These are phyloP conservation scores for Basipetospora sp. DNA, from an alignment of 2,329 filamentous ascomycete genomes.

Conservation along the genomic window DNA sequence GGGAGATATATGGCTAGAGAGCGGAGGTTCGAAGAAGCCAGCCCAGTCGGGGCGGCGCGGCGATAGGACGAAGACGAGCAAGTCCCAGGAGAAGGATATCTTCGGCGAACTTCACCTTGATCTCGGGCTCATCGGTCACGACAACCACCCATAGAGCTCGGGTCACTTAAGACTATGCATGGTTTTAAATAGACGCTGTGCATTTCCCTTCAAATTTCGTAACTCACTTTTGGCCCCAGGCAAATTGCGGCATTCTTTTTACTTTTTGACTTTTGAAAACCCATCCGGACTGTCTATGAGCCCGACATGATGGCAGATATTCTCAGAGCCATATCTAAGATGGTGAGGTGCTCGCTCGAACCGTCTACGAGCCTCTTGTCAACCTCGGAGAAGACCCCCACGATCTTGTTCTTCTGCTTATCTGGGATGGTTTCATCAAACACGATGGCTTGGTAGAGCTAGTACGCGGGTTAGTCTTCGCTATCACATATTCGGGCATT, in stretches of 20 bases:
- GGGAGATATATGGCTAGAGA: constrained; percentile 10
- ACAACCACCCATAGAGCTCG: constrained; percentile 7
- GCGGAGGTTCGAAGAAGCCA: constrained; percentile 7
- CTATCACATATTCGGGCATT: background rate
- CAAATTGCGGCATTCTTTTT: no score
- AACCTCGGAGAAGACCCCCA: constrained; percentile 77
- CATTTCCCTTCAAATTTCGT: no score
- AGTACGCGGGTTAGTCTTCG: no score
- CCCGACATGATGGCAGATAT: constrained; percentile 58
- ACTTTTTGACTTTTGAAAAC: no score
- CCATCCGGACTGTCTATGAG: no score
- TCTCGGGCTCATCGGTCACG: constrained; percentile 33
- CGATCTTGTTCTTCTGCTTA: constrained; percentile 77
- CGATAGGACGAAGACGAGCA: constrained; percentile 12
- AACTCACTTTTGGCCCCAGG: no score
- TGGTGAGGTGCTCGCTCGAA: constrained; percentile 82
- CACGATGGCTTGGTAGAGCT: constrained; percentile 71
- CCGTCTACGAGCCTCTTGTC: constrained; percentile 92
- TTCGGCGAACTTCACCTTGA: constrained; percentile 40
- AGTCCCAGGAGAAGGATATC: constrained; percentile 21
- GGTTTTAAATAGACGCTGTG: no score
- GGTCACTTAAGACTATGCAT: background rate
- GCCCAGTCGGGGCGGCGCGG: constrained; percentile 9
- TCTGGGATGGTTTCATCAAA: constrained; percentile 75
- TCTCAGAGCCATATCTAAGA: constrained; percentile 70